Evolutionary conservation across 345 rosid genomes (phyloP).

Genomic region (Mangifera indica): DNA sequence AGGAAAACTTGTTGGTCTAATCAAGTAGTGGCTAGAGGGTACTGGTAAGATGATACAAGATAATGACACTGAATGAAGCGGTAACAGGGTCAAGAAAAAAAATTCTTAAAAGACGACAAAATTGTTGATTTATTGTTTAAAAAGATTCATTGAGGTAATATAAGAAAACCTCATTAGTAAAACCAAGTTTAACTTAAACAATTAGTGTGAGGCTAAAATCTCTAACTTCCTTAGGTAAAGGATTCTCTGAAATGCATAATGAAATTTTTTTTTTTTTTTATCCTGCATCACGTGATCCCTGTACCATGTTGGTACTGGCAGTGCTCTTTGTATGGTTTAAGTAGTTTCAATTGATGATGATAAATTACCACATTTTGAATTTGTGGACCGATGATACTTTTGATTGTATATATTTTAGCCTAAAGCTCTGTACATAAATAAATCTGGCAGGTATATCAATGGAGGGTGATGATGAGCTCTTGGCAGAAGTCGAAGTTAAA

Average conservation of each 20-base stretch:
- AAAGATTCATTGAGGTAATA: background rate
- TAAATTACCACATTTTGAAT: background rate
- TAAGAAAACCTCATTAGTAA: no score
- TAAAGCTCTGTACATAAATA: slow-evolving; percentile 12
- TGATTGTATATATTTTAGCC: background rate
- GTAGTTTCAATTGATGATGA: background rate
- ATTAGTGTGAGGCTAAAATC: background rate
- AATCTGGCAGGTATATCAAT: slow-evolving; percentile 67
- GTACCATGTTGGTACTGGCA: background rate
- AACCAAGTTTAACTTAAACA: background rate
- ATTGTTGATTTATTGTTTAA: background rate
- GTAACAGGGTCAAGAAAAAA: background rate
- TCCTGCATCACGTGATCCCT: background rate
- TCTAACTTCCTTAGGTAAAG: background rate
- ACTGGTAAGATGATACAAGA: background rate
- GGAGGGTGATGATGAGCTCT: slow-evolving; percentile 95
- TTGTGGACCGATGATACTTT: background rate
- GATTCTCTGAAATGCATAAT: background rate
- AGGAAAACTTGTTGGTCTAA: background rate
- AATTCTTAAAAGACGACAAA: background rate
- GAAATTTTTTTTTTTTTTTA: no score
- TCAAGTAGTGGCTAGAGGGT: background rate
- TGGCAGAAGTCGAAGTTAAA: slow-evolving; percentile 67
- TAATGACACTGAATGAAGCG: background rate
- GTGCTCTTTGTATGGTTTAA: background rate